Conservation (phyloP, 2,329 filamentous ascomycete genomes). For the Scedosporium apiospermum region DNA sequence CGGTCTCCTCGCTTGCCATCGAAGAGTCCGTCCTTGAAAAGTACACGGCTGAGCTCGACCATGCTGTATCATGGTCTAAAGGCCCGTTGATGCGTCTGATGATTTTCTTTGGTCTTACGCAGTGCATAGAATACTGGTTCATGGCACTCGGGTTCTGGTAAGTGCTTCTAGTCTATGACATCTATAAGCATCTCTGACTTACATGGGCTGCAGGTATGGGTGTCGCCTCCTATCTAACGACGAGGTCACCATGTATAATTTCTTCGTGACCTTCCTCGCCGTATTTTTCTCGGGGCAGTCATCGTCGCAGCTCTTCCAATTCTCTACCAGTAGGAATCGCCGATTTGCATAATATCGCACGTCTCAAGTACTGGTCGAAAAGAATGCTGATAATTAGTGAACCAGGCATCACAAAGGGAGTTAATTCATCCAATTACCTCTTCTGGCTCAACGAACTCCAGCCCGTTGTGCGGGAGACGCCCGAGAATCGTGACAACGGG, state of each 20-base stretch:
- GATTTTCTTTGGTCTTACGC: conserved; percentile 29
- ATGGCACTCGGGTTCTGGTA: conserved; percentile 31
- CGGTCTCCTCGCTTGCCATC: conserved; percentile 36
- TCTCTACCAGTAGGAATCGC: conserved; percentile 31
- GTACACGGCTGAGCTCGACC: conserved; percentile 21
- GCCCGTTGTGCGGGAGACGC: conserved; percentile 9
- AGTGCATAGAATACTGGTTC: conserved; percentile 25
- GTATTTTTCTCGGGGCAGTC: conserved; percentile 36
- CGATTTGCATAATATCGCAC: conserved; percentile 45
- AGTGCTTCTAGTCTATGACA: conserved; percentile 25
- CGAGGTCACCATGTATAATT: conserved; percentile 37
- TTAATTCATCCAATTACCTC: conserved; percentile 38
- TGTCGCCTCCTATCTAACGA: conserved; percentile 28
- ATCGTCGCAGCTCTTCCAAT: conserved; percentile 31
- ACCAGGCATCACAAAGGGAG: conserved; percentile 36
- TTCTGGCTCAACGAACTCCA: conserved; percentile 24
- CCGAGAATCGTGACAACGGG: conserved; percentile 14
- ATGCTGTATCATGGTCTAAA: conserved; percentile 20
- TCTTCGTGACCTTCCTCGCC: conserved; percentile 42
- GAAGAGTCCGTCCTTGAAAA: conserved; percentile 30
- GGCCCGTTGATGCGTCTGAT: conserved; percentile 25
- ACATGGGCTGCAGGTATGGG: conserved; percentile 21
- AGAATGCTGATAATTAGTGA: neutral
- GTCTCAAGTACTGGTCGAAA: conserved; percentile 20
- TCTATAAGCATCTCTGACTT: conserved; percentile 44